Percentiles rank a stretch among this genome's conserved stretches.
These are phyloP conservation scores for Canavalia gladiata DNA, from an alignment of 306 rosid species.

Conservation along the genomic window DNA sequence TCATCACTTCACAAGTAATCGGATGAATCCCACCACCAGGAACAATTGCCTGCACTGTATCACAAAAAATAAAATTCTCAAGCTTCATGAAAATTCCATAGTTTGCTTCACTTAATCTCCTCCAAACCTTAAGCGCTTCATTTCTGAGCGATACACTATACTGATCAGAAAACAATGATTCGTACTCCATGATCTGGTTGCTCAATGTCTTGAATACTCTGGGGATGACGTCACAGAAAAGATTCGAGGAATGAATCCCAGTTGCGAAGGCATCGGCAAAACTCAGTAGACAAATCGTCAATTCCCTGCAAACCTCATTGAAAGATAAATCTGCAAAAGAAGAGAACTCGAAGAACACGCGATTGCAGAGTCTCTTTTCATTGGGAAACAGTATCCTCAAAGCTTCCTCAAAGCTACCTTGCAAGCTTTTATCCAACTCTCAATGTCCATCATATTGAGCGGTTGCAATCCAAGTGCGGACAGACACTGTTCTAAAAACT, in stretches of 20 bases:
- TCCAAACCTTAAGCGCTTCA: neutral
- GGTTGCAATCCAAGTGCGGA: constrained; percentile 58
- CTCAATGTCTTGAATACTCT: constrained; percentile 64
- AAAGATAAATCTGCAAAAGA: constrained; percentile 67
- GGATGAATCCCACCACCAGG: neutral
- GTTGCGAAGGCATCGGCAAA: constrained; percentile 59
- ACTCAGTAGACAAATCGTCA: constrained; percentile 66
- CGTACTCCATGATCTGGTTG: constrained; percentile 63
- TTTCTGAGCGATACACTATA: too few species aligned
- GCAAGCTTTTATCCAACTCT: constrained; percentile 66
- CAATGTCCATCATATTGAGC: constrained; percentile 65
- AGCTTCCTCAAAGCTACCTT: constrained; percentile 60
- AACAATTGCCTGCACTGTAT: neutral
- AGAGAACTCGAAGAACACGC: constrained; percentile 65
- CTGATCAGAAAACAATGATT: too few species aligned
- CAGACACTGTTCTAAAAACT: constrained; percentile 68
- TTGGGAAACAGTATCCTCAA: constrained; percentile 68
- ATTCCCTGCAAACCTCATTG: constrained; percentile 73
- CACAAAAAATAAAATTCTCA: constrained; percentile 58
- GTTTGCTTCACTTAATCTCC: neutral
- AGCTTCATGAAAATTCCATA: neutral
- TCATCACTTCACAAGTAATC: neutral
- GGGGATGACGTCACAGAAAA: constrained; percentile 52
- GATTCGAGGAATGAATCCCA: constrained; percentile 65
- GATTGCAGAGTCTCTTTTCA: constrained; percentile 69